Percentiles rank a stretch among this genome's conserved stretches.
These are phyloP conservation scores for Coemansia sp. DNA, from an alignment of 192 early-diverging fungal species.

Conservation along the genomic window DNA sequence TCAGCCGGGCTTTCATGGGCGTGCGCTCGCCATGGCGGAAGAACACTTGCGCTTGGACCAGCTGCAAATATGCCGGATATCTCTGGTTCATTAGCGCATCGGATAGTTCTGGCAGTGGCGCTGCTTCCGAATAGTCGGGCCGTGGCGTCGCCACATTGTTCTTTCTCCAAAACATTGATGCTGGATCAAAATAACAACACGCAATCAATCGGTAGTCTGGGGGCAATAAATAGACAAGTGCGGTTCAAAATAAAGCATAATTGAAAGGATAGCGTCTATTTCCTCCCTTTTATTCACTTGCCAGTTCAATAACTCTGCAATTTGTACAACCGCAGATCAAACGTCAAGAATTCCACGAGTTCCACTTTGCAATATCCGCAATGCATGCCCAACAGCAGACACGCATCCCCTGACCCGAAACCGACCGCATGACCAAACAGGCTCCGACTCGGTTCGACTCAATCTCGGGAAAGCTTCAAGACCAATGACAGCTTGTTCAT, in stretches of 20 bases:
- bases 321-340: too few relatives aligned
- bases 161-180: constrained; percentile 10
- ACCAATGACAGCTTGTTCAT: too few relatives aligned
- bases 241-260: background rate
- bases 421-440: too few relatives aligned
- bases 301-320: too few relatives aligned
- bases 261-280: background rate
- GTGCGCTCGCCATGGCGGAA: constrained; percentile 50
- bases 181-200: background rate
- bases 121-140: constrained; percentile 23
- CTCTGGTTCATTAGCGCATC: constrained; percentile 18
- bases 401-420: too few relatives aligned
- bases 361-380: too few relatives aligned
- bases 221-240: background rate
- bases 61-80: constrained; percentile 32
- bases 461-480: too few relatives aligned
- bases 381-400: too few relatives aligned
- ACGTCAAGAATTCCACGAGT: too few relatives aligned
- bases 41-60: constrained; percentile 46
- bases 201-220: background rate
- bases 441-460: too few relatives aligned
- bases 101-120: constrained; percentile 26
- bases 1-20: constrained; percentile 14
- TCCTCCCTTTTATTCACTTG: background rate
- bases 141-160: background rate